Base-by-base conservation (phyloP, 306 rosid species). In the Cucumis melo region DNA sequence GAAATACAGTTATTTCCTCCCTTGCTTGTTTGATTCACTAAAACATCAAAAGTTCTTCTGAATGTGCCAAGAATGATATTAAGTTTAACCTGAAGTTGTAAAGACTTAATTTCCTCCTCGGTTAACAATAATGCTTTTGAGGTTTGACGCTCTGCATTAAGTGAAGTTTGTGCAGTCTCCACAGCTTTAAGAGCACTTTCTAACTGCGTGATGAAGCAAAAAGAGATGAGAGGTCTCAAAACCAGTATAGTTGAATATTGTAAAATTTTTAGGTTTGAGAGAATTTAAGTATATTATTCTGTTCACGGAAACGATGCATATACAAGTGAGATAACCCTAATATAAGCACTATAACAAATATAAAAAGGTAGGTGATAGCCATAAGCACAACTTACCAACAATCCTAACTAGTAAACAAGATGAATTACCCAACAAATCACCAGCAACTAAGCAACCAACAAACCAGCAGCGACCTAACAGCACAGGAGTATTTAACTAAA, bases 101-200 rank as follows among this genome's bases (percentile, higher is more conserved):
- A 82, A 21, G 99, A 87, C 82, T 92, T 92, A 81, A 94, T 88
- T 80, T 94, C 97, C 55, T 92, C 99, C 83, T 92, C 96, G 1
- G 96, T 77, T 78, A 89, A 92, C 88, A 94, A 78, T 66, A 85
- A 73, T 21, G 95, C 83, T 85, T 84, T 91, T 73, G 95, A 86
- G 80, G 83, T 94, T 78, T 88, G 83, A 83, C 91, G 92, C 83
- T 90, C 95, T 67, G 95, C 82, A 80, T 86, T 87, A 39, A 94
- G 89, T 51, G 93, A 86, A 64, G 91, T 84, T 79, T 90, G 91
- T 3, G 97, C 93, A 79, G 87, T 82, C 78, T 94, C 97, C 56
- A 86, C 84, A 54, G 95, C 89, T 87, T 92, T 91, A 72, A 87
- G 78, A 67, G 99, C 90, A 87, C 89, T 85, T 68, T 94, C 99